phyloP scores from a whole-genome alignment of 192 early-diverging fungal genomes.

The Fimicolochytrium jonesii region DNA sequence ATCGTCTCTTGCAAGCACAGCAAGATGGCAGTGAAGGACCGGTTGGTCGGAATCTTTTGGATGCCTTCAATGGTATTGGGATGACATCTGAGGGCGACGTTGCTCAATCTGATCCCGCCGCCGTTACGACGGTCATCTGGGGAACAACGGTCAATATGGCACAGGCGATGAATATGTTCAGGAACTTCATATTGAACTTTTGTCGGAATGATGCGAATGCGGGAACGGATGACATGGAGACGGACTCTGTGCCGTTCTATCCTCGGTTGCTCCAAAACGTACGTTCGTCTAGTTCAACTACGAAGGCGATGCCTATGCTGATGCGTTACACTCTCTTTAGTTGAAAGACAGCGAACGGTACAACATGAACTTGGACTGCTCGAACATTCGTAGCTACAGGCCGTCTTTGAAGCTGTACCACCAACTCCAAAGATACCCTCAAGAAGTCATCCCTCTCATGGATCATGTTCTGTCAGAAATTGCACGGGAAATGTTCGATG shows the following conservation, averaged over 20 bases:
- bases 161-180: conserved; percentile 72
- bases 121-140: conserved; percentile 67
- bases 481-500: conserved; percentile 65
- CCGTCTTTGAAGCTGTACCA: conserved; percentile 70
- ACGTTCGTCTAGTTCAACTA: too few relatives aligned
- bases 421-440: conserved; percentile 87
- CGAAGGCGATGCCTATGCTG: too few relatives aligned
- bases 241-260: conserved; percentile 62
- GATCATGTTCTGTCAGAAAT: conserved; percentile 80
- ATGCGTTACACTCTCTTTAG: conserved; percentile 27
- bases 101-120: conserved; percentile 12
- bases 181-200: conserved; percentile 77
- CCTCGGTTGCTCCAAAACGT: conserved; percentile 27
- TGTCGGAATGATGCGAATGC: conserved; percentile 29
- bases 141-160: conserved; percentile 90
- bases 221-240: conserved; percentile 10
- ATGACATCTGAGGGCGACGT: not conserved
- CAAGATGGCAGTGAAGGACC: not conserved
- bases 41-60: not conserved
- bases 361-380: conserved; percentile 86
- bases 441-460: conserved; percentile 92
- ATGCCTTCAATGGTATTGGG: not conserved
- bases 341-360: conserved; percentile 63
- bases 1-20: not conserved
- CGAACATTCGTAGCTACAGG: conserved; percentile 70